A percentile compares a stretch with the other conserved stretches of the same genome.
phyloP scores from a whole-genome alignment of 495 filamentous ascomycete species.

The Wilcoxina mikolae region DNA sequence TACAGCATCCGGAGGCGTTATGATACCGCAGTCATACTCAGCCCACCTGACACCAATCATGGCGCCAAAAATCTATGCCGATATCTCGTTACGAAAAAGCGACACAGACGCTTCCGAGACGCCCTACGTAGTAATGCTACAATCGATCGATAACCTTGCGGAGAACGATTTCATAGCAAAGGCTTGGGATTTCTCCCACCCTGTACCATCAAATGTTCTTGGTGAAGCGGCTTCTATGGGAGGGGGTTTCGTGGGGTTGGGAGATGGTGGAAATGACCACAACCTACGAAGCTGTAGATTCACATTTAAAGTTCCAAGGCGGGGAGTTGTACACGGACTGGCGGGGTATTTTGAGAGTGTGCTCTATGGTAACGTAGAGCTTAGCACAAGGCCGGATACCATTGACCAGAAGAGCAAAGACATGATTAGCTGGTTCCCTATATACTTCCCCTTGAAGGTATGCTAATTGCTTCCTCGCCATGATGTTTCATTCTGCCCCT shows the following conservation, averaged over 20 bases:
- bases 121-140: slow-evolving; percentile 86
- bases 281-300: slow-evolving; percentile 56
- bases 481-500: too few relatives aligned
- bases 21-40: slow-evolving; percentile 82
- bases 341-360: slow-evolving; percentile 93
- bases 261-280: slow-evolving; percentile 64
- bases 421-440: slow-evolving; percentile 99
- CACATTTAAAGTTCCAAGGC: slow-evolving; percentile 33
- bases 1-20: slow-evolving; percentile 46
- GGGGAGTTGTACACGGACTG: slow-evolving; percentile 78
- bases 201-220: slow-evolving; percentile 34
- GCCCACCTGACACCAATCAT: slow-evolving; percentile 81
- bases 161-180: slow-evolving; percentile 45
- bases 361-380: slow-evolving; percentile 66
- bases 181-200: slow-evolving; percentile 57
- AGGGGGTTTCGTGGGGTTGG: slow-evolving; percentile 45
- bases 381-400: slow-evolving; percentile 83
- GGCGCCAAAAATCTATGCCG: slow-evolving; percentile 71
- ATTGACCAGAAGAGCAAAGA: slow-evolving; percentile 84
- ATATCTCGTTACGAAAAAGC: slow-evolving; percentile 48
- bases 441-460: slow-evolving; percentile 94
- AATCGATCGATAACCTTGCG: slow-evolving; percentile 71
- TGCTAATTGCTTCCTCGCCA: slow-evolving; percentile 15
- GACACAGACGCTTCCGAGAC: slow-evolving; percentile 63
- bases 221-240: slow-evolving; percentile 34